Evolutionary conservation across 2,329 filamentous ascomycete species (phyloP), one percentile per base, ranked within the genome.

Genomic region (Xylaria sp.): DNA sequence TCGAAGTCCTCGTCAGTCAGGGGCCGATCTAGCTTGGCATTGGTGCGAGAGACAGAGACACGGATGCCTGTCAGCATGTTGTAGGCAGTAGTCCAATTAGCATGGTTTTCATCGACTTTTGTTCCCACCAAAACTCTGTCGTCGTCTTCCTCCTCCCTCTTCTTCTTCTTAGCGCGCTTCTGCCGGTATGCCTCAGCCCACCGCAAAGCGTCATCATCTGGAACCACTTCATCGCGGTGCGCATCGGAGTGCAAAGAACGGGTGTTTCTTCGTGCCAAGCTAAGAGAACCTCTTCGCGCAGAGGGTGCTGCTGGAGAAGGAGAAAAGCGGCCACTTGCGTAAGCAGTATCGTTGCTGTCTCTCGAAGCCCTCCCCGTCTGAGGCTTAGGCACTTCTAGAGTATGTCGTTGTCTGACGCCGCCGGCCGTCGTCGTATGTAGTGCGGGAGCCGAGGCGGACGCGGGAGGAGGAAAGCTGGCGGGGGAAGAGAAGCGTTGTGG

Each of bases 41-140:
- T 98, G 65, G 94, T 97, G 76, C 96, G 88, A 71, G 94, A 98
- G 29, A 99, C 96, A 51, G 93, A 94, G 76, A 98, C 97, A 65
- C 96, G 94, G 79, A 99, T 99, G 71, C 96, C 96, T 47, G 96
- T 99, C 83, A 99, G 87, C 96, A 99, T 99, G 82, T 99, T 99
- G 84, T 99, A 99, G 68, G 96, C 96, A 1, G 94, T 98, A 53
- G 97, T 94, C 91, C 93, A 99, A 81, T 98, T 98, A 74, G 93
- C 92, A 80, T 99, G 96, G 76, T 93, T 92, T 83, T 98, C 94
- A 79, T 99, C 96, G 61, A 99, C 96, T 83, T 98, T 98, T 67
- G 93, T 99, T 68, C 96, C 96, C 21, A 99, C 94, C 37, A 98
- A 87, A 10, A 99, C 95, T 70, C 94, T 90, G 76, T 98, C 95